A percentile compares a stretch with the other conserved stretches of the same genome.
These are phyloP conservation scores for Trichosanthes cucumerina DNA, from an alignment of 306 rosid genomes.

Conservation along the genomic window DNA sequence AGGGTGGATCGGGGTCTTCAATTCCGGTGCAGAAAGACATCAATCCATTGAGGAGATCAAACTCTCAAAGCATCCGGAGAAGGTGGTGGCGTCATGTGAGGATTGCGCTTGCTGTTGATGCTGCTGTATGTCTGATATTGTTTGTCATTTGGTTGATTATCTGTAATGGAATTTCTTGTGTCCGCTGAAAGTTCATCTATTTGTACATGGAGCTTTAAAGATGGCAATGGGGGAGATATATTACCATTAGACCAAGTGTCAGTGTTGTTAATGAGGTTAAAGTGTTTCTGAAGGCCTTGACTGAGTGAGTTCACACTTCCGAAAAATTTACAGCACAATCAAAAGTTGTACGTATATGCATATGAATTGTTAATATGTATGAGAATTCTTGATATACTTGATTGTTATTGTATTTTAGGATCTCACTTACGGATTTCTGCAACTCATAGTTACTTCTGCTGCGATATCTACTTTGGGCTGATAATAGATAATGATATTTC, in stretches of 20 bases:
- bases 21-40: constrained; percentile 45
- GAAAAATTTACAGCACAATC: background rate
- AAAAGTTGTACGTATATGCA: background rate
- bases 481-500: background rate
- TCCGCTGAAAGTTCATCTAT: constrained; percentile 23
- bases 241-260: background rate
- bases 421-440: background rate
- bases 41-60: constrained; percentile 54
- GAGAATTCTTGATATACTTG: background rate
- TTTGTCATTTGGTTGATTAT: constrained; percentile 59
- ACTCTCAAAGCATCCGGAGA: constrained; percentile 46
- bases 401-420: background rate
- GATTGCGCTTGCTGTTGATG: constrained; percentile 80
- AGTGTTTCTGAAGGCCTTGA: background rate
- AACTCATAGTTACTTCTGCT: background rate
- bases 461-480: background rate
- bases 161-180: constrained; percentile 55
- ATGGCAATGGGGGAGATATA: background rate
- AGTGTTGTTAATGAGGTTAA: background rate
- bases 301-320: background rate
- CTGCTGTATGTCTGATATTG: constrained; percentile 55
- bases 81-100: constrained; percentile 88
- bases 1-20: constrained; percentile 45
- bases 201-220: background rate
- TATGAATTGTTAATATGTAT: background rate